Conservation (phyloP, 441 rosid species). For the Oxalis stricta region DNA sequence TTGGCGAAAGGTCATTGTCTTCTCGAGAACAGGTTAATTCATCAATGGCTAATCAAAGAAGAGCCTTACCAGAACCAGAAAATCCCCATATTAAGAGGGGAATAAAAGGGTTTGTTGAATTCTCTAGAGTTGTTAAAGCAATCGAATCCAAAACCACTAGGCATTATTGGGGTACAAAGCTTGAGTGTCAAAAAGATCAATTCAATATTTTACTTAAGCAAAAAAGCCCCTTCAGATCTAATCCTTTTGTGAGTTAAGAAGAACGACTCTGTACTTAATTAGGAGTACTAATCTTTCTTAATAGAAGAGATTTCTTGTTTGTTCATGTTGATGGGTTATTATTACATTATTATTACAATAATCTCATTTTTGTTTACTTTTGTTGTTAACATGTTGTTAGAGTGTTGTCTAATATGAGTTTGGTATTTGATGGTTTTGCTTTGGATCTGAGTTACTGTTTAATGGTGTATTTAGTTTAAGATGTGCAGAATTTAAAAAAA, state of each 20-base stretch:
- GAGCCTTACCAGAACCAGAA: slow-evolving; percentile 35
- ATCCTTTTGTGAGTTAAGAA: slow-evolving; percentile 15
- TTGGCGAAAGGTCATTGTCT: slow-evolving; percentile 12
- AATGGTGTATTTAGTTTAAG: not conserved
- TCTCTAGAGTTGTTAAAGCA: slow-evolving; percentile 61
- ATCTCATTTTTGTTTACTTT: slow-evolving; percentile 2
- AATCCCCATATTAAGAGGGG: slow-evolving; percentile 80
- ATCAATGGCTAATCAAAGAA: slow-evolving; percentile 15
- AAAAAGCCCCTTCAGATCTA: slow-evolving; percentile 33
- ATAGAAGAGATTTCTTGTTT: not conserved
- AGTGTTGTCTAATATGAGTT: not conserved
- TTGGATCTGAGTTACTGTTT: slow-evolving; percentile 8
- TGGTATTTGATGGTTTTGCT: slow-evolving; percentile 6
- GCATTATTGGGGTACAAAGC: slow-evolving; percentile 68
- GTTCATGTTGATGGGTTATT: slow-evolving; percentile 3
- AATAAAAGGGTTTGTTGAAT: slow-evolving; percentile 77
- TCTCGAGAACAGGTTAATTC: slow-evolving; percentile 11
- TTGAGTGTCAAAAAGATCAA: slow-evolving; percentile 75
- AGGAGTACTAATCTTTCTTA: no score
- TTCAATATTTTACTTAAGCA: slow-evolving; percentile 45
- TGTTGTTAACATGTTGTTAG: slow-evolving; percentile 4
- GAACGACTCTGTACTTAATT: not conserved
- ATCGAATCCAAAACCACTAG: slow-evolving; percentile 47
- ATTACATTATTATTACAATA: slow-evolving; percentile 2
- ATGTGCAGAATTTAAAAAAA: slow-evolving; percentile 8